Evolutionary conservation across 163 green algal genomes (phyloP), one percentile per base, ranked within the genome.

Genomic region (Scenedesmus sp.): DNA sequence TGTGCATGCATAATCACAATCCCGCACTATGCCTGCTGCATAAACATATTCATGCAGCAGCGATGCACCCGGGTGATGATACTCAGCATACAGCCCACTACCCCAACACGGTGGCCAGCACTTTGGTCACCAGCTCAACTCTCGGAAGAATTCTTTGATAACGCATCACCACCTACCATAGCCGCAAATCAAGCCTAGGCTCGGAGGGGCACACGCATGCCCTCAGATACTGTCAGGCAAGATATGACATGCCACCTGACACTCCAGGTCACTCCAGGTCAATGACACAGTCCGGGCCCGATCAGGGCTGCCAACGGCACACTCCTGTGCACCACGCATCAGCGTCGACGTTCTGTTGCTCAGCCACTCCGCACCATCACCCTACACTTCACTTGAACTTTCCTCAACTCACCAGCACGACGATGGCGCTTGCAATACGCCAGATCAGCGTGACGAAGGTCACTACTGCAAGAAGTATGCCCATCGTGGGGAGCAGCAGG

Each of bases 151-250:
- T 20, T 12, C 15, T 20, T 20, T 56, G 13, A 56, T 20, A 12
- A 56, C 13, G 49, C 49, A 56, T 22, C 30, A 76, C 7, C 0
- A 40, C 65, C 65, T 56, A 20, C 49, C 65, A 76, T 37, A 20
- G 65, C 7, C 30, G 30, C 65, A 76, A 30, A 40, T 37, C 65
- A 37, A 26, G 3, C 6, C 30, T 30, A 76, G 30, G 65, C 30
- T 37, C 7, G 30, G 65, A 76, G n/a, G n/a, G n/a, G n/a, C n/a
- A n/a, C n/a, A n/a, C n/a, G n/a, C n/a, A n/a, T n/a, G n/a, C n/a
- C n/a, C n/a, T n/a, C n/a, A n/a, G 65, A 76, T 83, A 83, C 76
- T 51, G 35, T 22, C 76, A 46, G 76, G 24, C 76, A 56, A 51
- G 18, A 51, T 46, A 49, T 56, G 40, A 83, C 76, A 83, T 56